Percentiles rank a stretch among this genome's conserved stretches.
Conservation (phyloP, 2,329 filamentous ascomycete genomes). For the Arthrobotrys pseudoclavata region DNA sequence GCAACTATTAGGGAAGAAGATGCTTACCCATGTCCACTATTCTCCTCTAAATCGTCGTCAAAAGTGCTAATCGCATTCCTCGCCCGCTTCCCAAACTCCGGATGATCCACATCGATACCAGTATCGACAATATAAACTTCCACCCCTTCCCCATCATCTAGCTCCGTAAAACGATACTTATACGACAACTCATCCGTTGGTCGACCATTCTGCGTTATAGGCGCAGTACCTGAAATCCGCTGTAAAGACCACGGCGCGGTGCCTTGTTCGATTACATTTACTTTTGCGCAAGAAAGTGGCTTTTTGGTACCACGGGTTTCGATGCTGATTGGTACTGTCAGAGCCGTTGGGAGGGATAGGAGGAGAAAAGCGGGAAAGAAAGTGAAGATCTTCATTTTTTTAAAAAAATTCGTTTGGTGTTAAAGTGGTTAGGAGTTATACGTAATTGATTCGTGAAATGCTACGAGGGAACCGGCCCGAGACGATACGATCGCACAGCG, state of each 20-base stretch:
- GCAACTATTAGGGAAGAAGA: neutral
- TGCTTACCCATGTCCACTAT: slow-evolving; percentile 44
- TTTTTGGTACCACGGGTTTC: neutral
- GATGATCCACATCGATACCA: slow-evolving; percentile 29
- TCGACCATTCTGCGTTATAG: slow-evolving; percentile 63
- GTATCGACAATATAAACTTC: slow-evolving; percentile 48
- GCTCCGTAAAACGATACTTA: slow-evolving; percentile 64
- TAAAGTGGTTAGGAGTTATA: neutral
- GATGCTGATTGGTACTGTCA: neutral
- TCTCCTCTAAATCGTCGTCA: slow-evolving; percentile 16
- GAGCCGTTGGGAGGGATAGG: neutral
- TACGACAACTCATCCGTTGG: slow-evolving; percentile 65
- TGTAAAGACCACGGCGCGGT: slow-evolving; percentile 63
- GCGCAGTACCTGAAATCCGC: slow-evolving; percentile 63
- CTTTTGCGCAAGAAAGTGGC: slow-evolving; percentile 10
- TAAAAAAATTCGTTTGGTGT: neutral
- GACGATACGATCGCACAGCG: slow-evolving; percentile 29
- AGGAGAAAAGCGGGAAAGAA: neutral
- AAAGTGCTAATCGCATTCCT: slow-evolving; percentile 24
- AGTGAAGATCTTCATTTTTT: neutral
- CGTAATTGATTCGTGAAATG: slow-evolving; percentile 10
- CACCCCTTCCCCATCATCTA: slow-evolving; percentile 24
- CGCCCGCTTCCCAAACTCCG: slow-evolving; percentile 33
- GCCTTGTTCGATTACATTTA: slow-evolving; percentile 39
- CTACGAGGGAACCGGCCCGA: slow-evolving; percentile 25